Evolutionary conservation across 2,329 filamentous ascomycete species (phyloP).

Genomic region (Apiospora phragmitis): DNA sequence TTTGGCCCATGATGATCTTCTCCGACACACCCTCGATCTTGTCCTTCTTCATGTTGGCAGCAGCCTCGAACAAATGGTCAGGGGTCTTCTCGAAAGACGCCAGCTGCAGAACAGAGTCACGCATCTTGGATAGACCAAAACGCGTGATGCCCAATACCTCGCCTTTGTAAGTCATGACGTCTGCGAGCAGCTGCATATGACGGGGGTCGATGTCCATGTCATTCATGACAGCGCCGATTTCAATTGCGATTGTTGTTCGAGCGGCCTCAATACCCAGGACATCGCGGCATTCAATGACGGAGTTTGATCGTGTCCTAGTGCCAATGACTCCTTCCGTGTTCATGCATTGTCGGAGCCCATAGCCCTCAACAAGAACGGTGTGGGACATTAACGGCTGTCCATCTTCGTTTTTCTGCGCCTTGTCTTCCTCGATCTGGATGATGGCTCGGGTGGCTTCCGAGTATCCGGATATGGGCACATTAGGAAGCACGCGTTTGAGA

Average conservation of each 20-base stretch:
- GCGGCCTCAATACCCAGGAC: conserved; percentile 96
- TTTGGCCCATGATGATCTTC: conserved; percentile 98
- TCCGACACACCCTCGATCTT: conserved; percentile 91
- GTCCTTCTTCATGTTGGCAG: conserved; percentile 88
- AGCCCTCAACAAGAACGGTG: conserved; percentile 88
- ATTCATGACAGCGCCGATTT: conserved; percentile 88
- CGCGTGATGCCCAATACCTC: conserved; percentile 95
- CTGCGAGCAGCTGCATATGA: conserved; percentile 95
- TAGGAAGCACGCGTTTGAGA: conserved; percentile 77
- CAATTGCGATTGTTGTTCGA: conserved; percentile 80
- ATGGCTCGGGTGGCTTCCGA: conserved; percentile 83
- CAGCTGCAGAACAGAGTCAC: conserved; percentile 89
- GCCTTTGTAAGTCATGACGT: conserved; percentile 99
- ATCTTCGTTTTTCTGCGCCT: conserved; percentile 20
- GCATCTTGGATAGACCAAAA: conserved; percentile 94
- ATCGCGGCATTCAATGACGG: conserved; percentile 83
- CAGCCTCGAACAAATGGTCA: conserved; percentile 94
- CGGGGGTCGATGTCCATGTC: conserved; percentile 95
- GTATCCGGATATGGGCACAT: conserved; percentile 88
- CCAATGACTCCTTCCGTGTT: conserved; percentile 89
- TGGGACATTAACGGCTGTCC: conserved; percentile 34
- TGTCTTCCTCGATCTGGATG: conserved; percentile 75
- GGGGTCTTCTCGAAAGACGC: conserved; percentile 98
- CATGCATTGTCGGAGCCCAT: conserved; percentile 87
- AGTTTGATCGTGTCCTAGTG: conserved; percentile 74